Evolutionary conservation across 108 stramenopile species (phyloP), one percentile per base, ranked within the genome.

Genomic region (Nitzschia sp.): DNA sequence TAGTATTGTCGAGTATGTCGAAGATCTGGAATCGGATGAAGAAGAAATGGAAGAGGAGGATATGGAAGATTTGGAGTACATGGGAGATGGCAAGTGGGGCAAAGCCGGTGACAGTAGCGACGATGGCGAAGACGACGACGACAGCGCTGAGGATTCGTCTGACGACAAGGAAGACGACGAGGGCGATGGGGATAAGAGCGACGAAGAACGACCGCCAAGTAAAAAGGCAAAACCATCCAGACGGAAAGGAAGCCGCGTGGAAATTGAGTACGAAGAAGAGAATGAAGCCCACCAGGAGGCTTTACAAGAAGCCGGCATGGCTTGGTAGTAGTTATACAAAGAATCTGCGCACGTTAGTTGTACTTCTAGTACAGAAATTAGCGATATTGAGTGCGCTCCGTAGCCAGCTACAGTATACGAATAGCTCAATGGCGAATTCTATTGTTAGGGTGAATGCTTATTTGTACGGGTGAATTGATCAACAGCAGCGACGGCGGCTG

Each of bases 181-280:
- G 23, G 58, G 67, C 30, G 65, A 73, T n/a, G 82, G 69, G 57
- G 13, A 27, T 31, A 56, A 62, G 26, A 57, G 29, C 49, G 26
- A 34, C 18, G 49, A 77, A 32, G 81, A 71, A 13, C 28, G 36
- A 46, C 67, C 71, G 18, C 34, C 55, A 46, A 25, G 47, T 15
- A 73, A 62, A 35, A 68, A 73, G 53, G 69, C 74, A 46, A 69
- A 70, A 48, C 74, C 64, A 45, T 51, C 73, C 23, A 63, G 68
- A 54, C 70, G 78, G 55, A 73, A 66, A 34, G 91, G 87, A 35
- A 74, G 82, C 33, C 81, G 88, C 26, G 74, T 93, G 32, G 89
- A 93, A 54, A 90, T 90, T 69, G 92, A 93, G 85, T 88, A 90
- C 59, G 92, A 93, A 72, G 92, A 93, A 74, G 92, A 89, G 68